Percentiles rank a stretch among this genome's conserved stretches.
These are phyloP conservation scores for Entomortierella chlamydospora DNA, from an alignment of 192 early-diverging fungal genomes.

Conservation along the genomic window DNA sequence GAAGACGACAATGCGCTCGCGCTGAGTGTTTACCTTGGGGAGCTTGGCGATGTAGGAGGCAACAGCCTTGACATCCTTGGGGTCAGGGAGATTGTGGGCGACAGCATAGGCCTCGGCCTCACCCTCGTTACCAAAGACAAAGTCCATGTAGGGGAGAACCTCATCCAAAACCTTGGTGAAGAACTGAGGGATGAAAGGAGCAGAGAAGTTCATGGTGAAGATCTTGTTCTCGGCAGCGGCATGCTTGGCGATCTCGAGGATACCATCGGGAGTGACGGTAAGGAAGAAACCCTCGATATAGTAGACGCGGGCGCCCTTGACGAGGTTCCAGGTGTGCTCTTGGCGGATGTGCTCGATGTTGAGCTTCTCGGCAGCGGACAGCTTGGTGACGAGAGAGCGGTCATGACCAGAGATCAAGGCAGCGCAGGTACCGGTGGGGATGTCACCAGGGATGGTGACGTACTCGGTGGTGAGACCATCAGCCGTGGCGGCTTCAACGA, in stretches of 20 bases:
- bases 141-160: slow-evolving; percentile 87
- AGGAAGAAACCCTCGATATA: slow-evolving; percentile 97
- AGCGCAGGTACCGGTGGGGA: slow-evolving; percentile 96
- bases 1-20: slow-evolving; percentile 89
- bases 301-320: slow-evolving; percentile 89
- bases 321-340: slow-evolving; percentile 86
- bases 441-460: slow-evolving; percentile 72
- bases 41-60: slow-evolving; percentile 85
- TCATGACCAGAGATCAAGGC: slow-evolving; percentile 92
- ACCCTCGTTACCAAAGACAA: slow-evolving; percentile 97
- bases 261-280: slow-evolving; percentile 89
- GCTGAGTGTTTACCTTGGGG: slow-evolving; percentile 78
- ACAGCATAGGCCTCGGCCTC: slow-evolving; percentile 90
- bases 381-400: slow-evolving; percentile 92
- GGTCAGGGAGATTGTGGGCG: slow-evolving; percentile 69
- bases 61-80: slow-evolving; percentile 83
- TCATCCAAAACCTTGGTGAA: slow-evolving; percentile 86
- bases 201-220: slow-evolving; percentile 95
- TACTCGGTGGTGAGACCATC: slow-evolving; percentile 95
- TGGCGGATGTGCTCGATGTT: slow-evolving; percentile 56
- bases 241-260: slow-evolving; percentile 89
- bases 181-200: slow-evolving; percentile 95
- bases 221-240: slow-evolving; percentile 85
- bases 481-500: slow-evolving; percentile 80
- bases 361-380: slow-evolving; percentile 91